Base-by-base conservation (phyloP, 2,329 filamentous ascomycete genomes). In the Emmonsiellopsis sp. region DNA sequence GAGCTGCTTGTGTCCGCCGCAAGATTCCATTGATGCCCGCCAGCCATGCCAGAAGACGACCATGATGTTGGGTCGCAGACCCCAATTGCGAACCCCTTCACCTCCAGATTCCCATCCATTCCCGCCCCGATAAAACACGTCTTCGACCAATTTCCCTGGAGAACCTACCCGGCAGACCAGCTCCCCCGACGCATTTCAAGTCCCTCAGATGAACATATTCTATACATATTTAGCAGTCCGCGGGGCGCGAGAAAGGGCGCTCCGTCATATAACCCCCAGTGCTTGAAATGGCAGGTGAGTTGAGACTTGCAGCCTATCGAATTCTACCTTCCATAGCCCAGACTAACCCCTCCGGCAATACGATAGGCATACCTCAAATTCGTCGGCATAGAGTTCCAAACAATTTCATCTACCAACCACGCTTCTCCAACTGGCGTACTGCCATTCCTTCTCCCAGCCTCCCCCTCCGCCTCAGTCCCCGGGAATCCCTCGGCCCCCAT, bases 221-320 rank as follows among this genome's bases (percentile, higher is more conserved):
- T 98, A 7, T 90, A 90, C 68, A 77, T 95, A 54, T 97, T 96
- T 70, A 80, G 82, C 56, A 81, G 79, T 11, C 74, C 81, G 1
- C 73, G 78, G n/a, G 85, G 82, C 62, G 86, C 83, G 35, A 68
- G 70, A 53, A 65, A 66, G 40, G 83, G 83, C 4, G 72, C 76
- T 32, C 87, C 90, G 30, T 94, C 89, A 59, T 95, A 86, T 73
- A 97, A 97, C 67, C 93, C 93, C 9, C 83, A 84, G 55, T 98
- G 93, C 75, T 76, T 97, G 65, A 95, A 92, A 76, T 97, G 90
- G 90, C 93, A 97, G 87, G 89, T 92, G 63, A 61, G 82, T 46
- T 35, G 15, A 26, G 32, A 1, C 9, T 47, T 38, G 11, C 2
- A 4, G 5, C 20, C 43, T 11, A 15, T 7, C 3, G 3, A 11